Conservation (phyloP, 2,329 filamentous ascomycete genomes). For the Teratosphaeria destructans region DNA sequence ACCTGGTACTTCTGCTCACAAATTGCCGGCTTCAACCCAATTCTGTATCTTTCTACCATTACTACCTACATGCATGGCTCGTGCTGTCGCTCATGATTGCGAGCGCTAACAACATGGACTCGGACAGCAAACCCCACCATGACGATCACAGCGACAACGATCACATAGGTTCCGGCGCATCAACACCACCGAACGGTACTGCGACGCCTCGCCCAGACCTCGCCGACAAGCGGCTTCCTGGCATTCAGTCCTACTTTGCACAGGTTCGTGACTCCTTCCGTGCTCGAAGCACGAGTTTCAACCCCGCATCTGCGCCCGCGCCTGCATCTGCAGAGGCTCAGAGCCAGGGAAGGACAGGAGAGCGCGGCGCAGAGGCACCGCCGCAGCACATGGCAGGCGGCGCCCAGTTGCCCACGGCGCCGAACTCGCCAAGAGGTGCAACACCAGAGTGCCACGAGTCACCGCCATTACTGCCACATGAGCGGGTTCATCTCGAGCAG, state of each 20-base stretch:
- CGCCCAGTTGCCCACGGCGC: conserved; percentile 23
- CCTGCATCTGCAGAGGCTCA: conserved; percentile 4
- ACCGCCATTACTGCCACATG: conserved; percentile 28
- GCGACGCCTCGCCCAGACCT: conserved; percentile 89
- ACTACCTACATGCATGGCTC: conserved; percentile 1
- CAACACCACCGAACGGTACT: conserved; percentile 72
- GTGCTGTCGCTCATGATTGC: conserved; percentile 11
- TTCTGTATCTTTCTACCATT: not conserved
- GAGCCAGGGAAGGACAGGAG: conserved; percentile 9
- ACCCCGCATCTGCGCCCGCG: conserved; percentile 24
- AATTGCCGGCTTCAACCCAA: not conserved
- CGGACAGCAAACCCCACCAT: conserved; percentile 24
- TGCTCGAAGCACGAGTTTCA: conserved; percentile 28
- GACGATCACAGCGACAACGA: conserved; percentile 60
- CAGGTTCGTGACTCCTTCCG: conserved; percentile 90
- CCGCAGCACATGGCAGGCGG: conserved; percentile 11
- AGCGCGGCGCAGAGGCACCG: conserved; percentile 7
- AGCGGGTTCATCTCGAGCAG: conserved; percentile 17
- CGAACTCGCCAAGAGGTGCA: conserved; percentile 22
- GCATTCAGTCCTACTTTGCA: conserved; percentile 90
- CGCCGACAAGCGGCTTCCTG: conserved; percentile 87
- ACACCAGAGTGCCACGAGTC: conserved; percentile 13
- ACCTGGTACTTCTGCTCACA: not conserved
- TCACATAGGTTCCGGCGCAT: conserved; percentile 68
- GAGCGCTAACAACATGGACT: conserved; percentile 15